phyloP scores from a whole-genome alignment of 345 rosid genomes.

The Kandelia obovata region DNA sequence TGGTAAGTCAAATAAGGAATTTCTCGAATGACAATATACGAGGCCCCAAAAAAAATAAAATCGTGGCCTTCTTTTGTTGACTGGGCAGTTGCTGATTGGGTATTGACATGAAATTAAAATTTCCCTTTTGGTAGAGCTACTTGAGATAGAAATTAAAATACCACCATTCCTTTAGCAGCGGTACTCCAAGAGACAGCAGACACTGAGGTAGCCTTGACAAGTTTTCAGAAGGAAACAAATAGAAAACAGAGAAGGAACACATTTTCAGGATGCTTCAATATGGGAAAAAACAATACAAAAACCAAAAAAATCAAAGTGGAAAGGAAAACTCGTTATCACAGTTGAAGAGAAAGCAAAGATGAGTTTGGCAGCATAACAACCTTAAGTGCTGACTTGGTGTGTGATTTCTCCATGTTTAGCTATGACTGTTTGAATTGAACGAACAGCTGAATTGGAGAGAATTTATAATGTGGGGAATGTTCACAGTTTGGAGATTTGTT shows the following conservation, averaged over 20 bases:
- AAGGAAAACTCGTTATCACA: too few species aligned
- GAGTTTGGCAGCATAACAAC: slow-evolving; percentile 21
- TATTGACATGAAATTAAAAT: background rate
- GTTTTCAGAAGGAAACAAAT: slow-evolving; percentile 22
- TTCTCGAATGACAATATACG: background rate
- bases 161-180: slow-evolving; percentile 57
- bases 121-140: background rate
- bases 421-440: background rate
- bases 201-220: slow-evolving; percentile 45
- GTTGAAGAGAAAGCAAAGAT: too few species aligned
- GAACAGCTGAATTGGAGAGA: slow-evolving; percentile 19
- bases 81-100: background rate
- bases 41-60: background rate
- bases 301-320: background rate
- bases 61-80: background rate
- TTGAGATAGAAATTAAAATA: slow-evolving; percentile 8
- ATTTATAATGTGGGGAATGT: slow-evolving; percentile 39
- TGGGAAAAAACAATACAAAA: background rate
- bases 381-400: slow-evolving; percentile 59
- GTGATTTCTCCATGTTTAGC: slow-evolving; percentile 55
- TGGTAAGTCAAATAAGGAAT: too few species aligned
- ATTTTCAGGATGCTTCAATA: background rate
- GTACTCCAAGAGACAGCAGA: slow-evolving; percentile 43
- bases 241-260: background rate
- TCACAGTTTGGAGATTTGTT: slow-evolving; percentile 72